Base-by-base conservation (phyloP, 139 green algal species). In the Coccomyxa sp. region DNA sequence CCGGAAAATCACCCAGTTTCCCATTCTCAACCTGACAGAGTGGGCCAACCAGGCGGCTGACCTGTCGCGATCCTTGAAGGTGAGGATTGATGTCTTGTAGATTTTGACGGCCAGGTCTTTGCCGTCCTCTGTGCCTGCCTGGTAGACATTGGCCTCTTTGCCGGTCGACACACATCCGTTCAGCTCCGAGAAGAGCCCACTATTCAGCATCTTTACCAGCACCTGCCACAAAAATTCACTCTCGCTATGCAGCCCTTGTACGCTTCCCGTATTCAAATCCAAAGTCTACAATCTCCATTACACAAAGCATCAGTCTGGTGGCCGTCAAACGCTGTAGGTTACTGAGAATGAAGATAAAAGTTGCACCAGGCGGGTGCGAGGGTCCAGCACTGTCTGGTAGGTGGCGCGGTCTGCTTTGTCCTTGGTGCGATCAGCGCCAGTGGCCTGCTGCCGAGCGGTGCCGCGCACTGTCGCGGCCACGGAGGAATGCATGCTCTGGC, bases 91-190 rank as follows among this genome's bases (percentile, higher is more conserved):
- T 0, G 97, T 99, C 90, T 99, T 99, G 91, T 98, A 99, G 57
- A 99, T 92, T 86, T 99, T 99, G 85, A 99, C 93, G n/a, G 96
- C 96, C 79, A 99, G 75, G 80, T 98, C 95, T 18, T 12, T 1
- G 10, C 89, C 89, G 0, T 85, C 85, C 0, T 84, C 30, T 7
- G 82, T 83, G 1, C 27, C 31, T 23, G 95, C 97, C 80, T 98
- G 94, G 87, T 99, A 99, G 80, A 99, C 97, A 80, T 99, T 99
- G 77, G 97, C 97, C 90, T 99, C 97, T 85, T 99, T 99, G 82
- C 97, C 97, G 1, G 97, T 99, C 51, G 91, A 96, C 21, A 99
- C 87, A 83, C 94, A 98, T 74, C 97, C 97, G 83, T 98, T 90
- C 87, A 99, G 98, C 77, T 94, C 93, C 9, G 30, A 82, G 82